Base-by-base conservation (phyloP, 2,329 filamentous ascomycete genomes). In the Ophiostoma sp. region DNA sequence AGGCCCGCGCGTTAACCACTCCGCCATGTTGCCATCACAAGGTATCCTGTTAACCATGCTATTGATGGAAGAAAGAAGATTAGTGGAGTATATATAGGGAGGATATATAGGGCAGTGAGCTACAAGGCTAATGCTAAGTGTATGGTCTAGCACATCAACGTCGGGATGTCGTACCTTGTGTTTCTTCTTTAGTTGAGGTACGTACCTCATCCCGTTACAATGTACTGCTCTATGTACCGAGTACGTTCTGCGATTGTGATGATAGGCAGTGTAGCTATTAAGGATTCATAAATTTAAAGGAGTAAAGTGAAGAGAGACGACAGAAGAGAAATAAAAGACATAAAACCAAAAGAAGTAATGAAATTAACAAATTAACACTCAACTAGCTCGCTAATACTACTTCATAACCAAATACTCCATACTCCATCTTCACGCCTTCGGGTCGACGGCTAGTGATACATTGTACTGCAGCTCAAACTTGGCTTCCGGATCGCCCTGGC, bases 381-480 rank as follows among this genome's bases (percentile, higher is more conserved):
- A 40, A 11, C 27, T 27, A 27, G 27, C 27, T 27, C 5, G 12
- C 14, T 1, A 58, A 18, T 58, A 7, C 18, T 27, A 55, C 16
- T 18, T 38, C 18, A 58, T 4, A 58, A 36, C 11, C 6, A 27
- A 27, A 27, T 27, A 27, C 27, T 27, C 27, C 27, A 27, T 27
- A 27, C 27, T 27, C 27, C 27, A 27, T 27, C 18, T 8, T 62
- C 36, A 63, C 40, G 40, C 60, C 40, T 63, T 63, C 2, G 60
- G 60, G 9, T 63, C 60, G 16, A 63, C 18, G 3, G 63, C 68
- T 42, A 71, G 64, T 8, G 38, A 18, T 4, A 79, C 73, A 66
- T 77, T 73, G 66, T 79, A 79, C 67, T 76, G 73, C 3, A 79
- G 70, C 67, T 76, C 73, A 66, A 77, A 73, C 62, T 69, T 68